A percentile compares a stretch with the other conserved stretches of the same genome.
phyloP scores from a whole-genome alignment of 768 basidiomycete species.

The Naganishia onofrii region DNA sequence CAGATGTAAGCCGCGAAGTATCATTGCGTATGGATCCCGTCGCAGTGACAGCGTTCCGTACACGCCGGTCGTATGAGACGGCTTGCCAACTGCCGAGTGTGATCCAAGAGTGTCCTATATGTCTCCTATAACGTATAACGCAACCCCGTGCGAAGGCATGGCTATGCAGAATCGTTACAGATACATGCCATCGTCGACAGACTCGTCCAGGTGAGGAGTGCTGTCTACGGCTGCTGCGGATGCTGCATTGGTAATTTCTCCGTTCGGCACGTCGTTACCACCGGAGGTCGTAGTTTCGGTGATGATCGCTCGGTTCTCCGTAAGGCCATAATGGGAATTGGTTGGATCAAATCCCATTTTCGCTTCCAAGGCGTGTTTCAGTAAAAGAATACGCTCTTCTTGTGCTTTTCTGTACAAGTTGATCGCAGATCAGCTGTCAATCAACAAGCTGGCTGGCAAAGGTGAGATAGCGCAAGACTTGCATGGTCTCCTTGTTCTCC shows the following conservation, averaged over 20 bases:
- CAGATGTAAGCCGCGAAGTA: too few relatives aligned
- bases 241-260: not conserved
- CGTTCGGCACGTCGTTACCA: not conserved
- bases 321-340: conserved; percentile 18
- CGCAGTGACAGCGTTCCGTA: too few relatives aligned
- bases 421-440: not conserved
- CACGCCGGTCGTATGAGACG: too few relatives aligned
- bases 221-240: too few relatives aligned
- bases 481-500: conserved; percentile 24
- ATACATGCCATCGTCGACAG: conserved; percentile 11
- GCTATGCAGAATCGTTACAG: not conserved
- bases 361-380: conserved; percentile 23
- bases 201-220: too few relatives aligned
- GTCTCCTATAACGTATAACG: too few relatives aligned
- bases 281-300: not conserved
- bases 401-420: not conserved
- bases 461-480: not conserved
- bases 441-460: not conserved
- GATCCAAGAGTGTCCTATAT: too few relatives aligned
- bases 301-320: conserved; percentile 10
- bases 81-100: too few relatives aligned
- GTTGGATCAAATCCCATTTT: conserved; percentile 25
- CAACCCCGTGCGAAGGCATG: too few relatives aligned
- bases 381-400: conserved; percentile 23
- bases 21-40: too few relatives aligned